These are phyloP conservation scores for Sordaria brevicollis DNA, from an alignment of 495 filamentous ascomycete genomes.

Conservation along the genomic window DNA sequence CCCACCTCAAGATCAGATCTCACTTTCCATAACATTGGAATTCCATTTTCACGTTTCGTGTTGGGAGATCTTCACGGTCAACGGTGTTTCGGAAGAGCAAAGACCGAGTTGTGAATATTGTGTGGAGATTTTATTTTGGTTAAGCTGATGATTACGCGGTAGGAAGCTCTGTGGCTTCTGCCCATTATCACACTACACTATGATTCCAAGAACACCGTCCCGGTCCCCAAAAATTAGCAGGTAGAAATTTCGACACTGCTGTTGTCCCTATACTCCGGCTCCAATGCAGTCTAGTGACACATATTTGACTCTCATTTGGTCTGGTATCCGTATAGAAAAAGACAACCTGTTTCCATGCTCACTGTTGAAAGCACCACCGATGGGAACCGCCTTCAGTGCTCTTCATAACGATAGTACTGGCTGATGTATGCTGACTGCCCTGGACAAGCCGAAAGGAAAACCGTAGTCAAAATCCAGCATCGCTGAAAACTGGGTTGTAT, in stretches of 20 bases:
- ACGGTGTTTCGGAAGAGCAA: neutral
- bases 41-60: neutral
- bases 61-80: neutral
- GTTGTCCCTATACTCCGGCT: neutral
- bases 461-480: neutral
- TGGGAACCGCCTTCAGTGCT: neutral
- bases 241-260: neutral
- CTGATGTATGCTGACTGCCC: neutral
- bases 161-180: neutral
- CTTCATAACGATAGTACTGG: neutral
- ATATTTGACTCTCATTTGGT: neutral
- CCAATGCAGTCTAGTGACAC: neutral
- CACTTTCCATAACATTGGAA: neutral
- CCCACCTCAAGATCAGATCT: neutral
- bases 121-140: neutral
- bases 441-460: neutral
- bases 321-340: neutral
- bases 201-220: neutral
- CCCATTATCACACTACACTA: neutral
- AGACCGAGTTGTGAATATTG: neutral
- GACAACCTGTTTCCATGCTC: neutral
- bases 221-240: neutral
- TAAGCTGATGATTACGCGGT: neutral
- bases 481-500: neutral
- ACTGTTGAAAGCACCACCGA: neutral